Evolutionary conservation across 768 basidiomycete species (phyloP), one percentile per base, ranked within the genome.

Genomic region (Pholiota conissans): DNA sequence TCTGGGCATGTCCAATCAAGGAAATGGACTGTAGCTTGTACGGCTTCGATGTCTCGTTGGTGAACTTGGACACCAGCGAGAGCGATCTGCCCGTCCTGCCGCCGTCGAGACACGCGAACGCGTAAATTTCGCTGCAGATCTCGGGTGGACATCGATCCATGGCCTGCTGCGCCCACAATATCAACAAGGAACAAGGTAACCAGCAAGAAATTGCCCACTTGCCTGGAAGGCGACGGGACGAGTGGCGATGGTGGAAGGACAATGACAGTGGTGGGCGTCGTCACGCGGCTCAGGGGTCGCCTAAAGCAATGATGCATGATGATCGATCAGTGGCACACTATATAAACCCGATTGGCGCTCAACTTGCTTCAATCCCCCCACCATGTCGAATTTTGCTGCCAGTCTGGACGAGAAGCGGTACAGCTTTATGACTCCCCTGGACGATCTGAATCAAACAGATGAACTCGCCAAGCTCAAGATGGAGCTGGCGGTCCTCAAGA

Each of bases 61-160:
- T 67, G 63, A 61, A 68, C 42, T 58, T 61, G 14, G 75, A 77
- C 34, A 74, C 73, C 34, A 73, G 71, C 30, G 75, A 71, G 5
- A 76, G 68, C 18, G 75, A 64, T 14, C 74, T 71, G 5, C 73
- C 76, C 5, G 75, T 75, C 8, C 56, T 50, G 24, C 75, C 74
- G 34, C 69, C 65, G 59, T 76, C 75, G 8, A 63, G 62, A 63
- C 75, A 78, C 2, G 76, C 73, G 20, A 67, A 65, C 5, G 52
- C 50, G 58, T 75, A 74, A 28, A 65, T 65, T 40, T 62, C 56
- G 29, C 49, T 34, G n/a, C 56, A 60, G 9, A 65, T 60, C 55
- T 64, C 63, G 14, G 61, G 48, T 24, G 63, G 63, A 50, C 61
- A 64, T 14, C 58, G 63, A 42, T 62, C 58, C 63, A 64, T 64